phyloP scores from a whole-genome alignment of 1,284 basidiomycete species.

The Ganoderma meredithae region DNA sequence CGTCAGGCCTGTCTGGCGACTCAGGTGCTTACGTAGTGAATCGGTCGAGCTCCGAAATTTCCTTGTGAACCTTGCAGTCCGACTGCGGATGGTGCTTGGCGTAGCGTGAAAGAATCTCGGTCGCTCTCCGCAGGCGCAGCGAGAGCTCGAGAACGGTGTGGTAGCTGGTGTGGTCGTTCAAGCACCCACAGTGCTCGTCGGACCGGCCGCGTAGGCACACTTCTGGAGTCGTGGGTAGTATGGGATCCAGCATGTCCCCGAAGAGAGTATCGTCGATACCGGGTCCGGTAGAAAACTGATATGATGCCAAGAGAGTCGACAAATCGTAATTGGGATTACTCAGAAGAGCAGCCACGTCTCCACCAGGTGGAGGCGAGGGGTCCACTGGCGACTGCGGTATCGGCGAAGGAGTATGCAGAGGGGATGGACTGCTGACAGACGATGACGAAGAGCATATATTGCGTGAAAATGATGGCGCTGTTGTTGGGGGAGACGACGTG shows the following conservation, averaged over 20 bases:
- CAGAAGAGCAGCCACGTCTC: conserved; percentile 24
- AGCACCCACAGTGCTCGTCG: conserved; percentile 61
- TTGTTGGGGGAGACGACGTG: conserved; percentile 17
- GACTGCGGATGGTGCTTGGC: conserved; percentile 55
- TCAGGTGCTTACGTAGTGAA: conserved; percentile 68
- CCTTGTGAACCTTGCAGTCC: conserved; percentile 58
- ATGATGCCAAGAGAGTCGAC: conserved; percentile 36
- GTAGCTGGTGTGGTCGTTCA: conserved; percentile 60
- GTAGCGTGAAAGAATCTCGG: conserved; percentile 59
- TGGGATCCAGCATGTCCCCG: conserved; percentile 37
- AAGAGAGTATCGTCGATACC: conserved; percentile 34
- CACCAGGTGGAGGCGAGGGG: conserved; percentile 15
- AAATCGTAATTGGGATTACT: conserved; percentile 37
- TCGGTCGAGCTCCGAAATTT: conserved; percentile 61
- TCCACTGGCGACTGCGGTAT: conserved; percentile 29
- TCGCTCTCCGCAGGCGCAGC: conserved; percentile 63
- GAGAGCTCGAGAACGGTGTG: conserved; percentile 67
- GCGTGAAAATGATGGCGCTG: conserved; percentile 15
- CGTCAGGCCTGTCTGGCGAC: conserved; percentile 33
- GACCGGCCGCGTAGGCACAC: conserved; percentile 19
- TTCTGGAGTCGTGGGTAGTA: conserved; percentile 32
- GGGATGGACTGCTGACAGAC: conserved; percentile 29
- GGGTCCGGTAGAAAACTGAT: conserved; percentile 27
- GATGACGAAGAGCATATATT: conserved; percentile 23
- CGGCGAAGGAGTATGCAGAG: conserved; percentile 29